Percentiles rank a stretch among this genome's conserved stretches.
Conservation (phyloP, 805 yeast species). For the Cyberlindnera galapagoensis region DNA sequence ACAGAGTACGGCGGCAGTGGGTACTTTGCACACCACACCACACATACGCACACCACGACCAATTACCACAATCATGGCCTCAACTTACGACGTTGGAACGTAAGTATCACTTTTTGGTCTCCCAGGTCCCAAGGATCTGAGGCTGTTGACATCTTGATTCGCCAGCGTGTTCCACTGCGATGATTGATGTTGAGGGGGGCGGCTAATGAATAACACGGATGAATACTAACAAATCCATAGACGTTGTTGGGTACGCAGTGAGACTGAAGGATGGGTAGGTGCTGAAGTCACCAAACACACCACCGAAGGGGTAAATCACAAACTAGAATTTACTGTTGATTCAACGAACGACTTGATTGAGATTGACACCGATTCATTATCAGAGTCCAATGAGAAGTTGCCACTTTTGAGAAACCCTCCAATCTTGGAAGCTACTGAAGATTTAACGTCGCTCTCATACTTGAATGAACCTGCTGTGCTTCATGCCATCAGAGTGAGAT, state of each 20-base stretch:
- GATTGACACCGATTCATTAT: conserved; percentile 37
- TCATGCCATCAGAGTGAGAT: conserved; percentile 86
- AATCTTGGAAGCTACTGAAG: conserved; percentile 87
- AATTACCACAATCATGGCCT: conserved; percentile 28
- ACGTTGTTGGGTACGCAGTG: conserved; percentile 76
- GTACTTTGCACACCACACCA: too few species aligned
- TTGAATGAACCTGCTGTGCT: conserved; percentile 94
- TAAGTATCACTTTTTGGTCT: conserved; percentile 27
- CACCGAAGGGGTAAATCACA: conserved; percentile 36
- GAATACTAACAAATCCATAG: conserved; percentile 32
- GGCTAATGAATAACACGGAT: too few species aligned
- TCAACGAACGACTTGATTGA: conserved; percentile 37
- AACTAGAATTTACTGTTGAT: conserved; percentile 48
- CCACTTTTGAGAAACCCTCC: conserved; percentile 91
- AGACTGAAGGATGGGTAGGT: conserved; percentile 66
- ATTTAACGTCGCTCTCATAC: conserved; percentile 85
- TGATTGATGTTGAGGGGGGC: too few species aligned
- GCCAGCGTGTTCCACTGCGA: too few species aligned
- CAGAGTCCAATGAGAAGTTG: conserved; percentile 34
- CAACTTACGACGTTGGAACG: conserved; percentile 50
- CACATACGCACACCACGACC: not conserved
- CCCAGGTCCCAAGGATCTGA: too few species aligned
- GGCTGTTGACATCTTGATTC: too few species aligned
- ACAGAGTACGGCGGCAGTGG: too few species aligned
- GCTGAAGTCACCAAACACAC: conserved; percentile 48